A percentile compares a stretch with the other conserved stretches of the same genome.
Evolutionary conservation across 2,329 filamentous ascomycete genomes (phyloP).

Genomic region (Sclerotinia nivalis): DNA sequence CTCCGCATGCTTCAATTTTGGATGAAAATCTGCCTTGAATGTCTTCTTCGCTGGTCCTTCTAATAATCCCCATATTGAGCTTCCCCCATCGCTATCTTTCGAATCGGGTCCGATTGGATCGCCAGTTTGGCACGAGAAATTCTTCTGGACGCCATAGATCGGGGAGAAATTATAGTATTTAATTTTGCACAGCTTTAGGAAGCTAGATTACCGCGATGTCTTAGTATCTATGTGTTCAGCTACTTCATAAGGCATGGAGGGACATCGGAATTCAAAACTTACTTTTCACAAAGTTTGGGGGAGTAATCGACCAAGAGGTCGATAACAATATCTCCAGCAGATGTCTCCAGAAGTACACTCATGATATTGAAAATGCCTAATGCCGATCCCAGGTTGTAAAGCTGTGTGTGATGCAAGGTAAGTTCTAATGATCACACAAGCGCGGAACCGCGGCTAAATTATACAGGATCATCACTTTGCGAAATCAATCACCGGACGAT

Average conservation of each 20-base stretch:
- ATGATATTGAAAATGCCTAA: conserved; percentile 50
- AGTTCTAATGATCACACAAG: conserved; percentile 15
- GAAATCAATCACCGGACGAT: conserved; percentile 7
- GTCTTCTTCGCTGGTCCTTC: conserved; percentile 70
- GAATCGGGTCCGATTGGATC: conserved; percentile 89
- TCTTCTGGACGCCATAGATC: conserved; percentile 86
- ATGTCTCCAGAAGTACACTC: conserved; percentile 94
- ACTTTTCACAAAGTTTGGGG: conserved; percentile 94
- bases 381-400: conserved; percentile 5
- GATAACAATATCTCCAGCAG: conserved; percentile 89
- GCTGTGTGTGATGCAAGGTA: conserved; percentile 10
- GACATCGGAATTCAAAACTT: conserved; percentile 46
- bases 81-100: conserved; percentile 84
- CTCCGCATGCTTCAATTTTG: conserved; percentile 84
- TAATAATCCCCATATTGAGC: conserved; percentile 86
- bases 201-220: conserved; percentile 60
- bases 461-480: conserved; percentile 5
- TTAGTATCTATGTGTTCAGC: conserved; percentile 59
- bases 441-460: conserved; percentile 18
- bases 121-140: conserved; percentile 95
- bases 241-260: conserved; percentile 32
- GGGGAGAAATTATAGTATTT: conserved; percentile 99
- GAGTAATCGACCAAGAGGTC: conserved; percentile 87
- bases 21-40: conserved; percentile 81
- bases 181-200: conserved; percentile 96